Percentiles rank a stretch among this genome's conserved stretches.
phyloP scores from a whole-genome alignment of 768 basidiomycete species.

The Kwoniella mangroviensis region DNA sequence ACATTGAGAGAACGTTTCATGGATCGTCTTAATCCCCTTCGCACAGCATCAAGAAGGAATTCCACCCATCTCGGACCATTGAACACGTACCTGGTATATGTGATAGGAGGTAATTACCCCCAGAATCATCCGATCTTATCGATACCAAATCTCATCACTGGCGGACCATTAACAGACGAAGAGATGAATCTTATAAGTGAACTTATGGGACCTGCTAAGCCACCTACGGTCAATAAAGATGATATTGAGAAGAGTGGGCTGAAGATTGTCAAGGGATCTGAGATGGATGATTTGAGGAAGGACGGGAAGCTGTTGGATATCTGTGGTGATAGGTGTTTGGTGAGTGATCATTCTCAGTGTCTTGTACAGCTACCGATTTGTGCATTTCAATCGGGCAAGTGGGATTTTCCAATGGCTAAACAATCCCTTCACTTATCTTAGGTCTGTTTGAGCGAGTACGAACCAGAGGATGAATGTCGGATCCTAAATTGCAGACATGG shows the following conservation, averaged over 20 bases:
- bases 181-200: conserved; percentile 44
- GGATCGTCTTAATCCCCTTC: conserved; percentile 64
- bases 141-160: conserved; percentile 57
- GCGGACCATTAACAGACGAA: conserved; percentile 48
- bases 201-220: conserved; percentile 50
- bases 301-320: conserved; percentile 72
- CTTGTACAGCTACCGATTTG: background rate
- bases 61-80: conserved; percentile 17
- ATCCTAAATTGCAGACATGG: conserved; percentile 81
- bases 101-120: conserved; percentile 84
- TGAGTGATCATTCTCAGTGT: conserved; percentile 58
- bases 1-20: conserved; percentile 42
- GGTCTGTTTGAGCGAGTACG: conserved; percentile 87
- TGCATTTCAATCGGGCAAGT: no score
- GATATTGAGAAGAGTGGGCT: conserved; percentile 86
- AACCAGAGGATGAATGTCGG: conserved; percentile 74
- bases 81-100: conserved; percentile 85
- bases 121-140: conserved; percentile 85
- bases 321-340: conserved; percentile 70
- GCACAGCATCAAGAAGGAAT: conserved; percentile 24
- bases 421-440: conserved; percentile 6
- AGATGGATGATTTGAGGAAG: conserved; percentile 63
- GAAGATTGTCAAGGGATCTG: conserved; percentile 69
- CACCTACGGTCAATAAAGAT: conserved; percentile 75
- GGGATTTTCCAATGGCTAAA: background rate